Conservation (phyloP, 352 stramenopile species). For the Pythium angustatum region DNA sequence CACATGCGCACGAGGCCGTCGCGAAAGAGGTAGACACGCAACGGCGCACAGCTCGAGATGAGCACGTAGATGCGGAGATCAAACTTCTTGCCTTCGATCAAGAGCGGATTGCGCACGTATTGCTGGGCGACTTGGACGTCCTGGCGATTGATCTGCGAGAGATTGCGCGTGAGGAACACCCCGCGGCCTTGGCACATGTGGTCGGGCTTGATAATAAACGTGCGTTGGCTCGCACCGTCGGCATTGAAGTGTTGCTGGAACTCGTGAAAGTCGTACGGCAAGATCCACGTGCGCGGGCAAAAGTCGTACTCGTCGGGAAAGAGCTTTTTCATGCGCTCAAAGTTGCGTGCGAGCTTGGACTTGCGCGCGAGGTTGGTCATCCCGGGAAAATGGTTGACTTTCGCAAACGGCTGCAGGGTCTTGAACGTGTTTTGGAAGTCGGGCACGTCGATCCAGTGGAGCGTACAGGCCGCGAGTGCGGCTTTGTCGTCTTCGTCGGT, state of each 20-base stretch:
- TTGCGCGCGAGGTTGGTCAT: conserved; percentile 96
- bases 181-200: conserved; percentile 88
- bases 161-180: conserved; percentile 93
- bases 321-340: conserved; percentile 94
- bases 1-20: conserved; percentile 91
- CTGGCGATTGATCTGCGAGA: conserved; percentile 87
- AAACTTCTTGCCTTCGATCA: conserved; percentile 92
- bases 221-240: conserved; percentile 86
- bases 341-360: conserved; percentile 93
- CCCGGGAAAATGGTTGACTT: conserved; percentile 95
- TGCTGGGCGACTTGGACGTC: conserved; percentile 89
- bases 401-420: conserved; percentile 90
- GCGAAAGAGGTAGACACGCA: conserved; percentile 91
- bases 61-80: conserved; percentile 93
- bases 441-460: conserved; percentile 95
- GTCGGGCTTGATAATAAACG: conserved; percentile 96
- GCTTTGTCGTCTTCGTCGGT: conserved; percentile 73
- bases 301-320: conserved; percentile 94
- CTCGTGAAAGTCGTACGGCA: conserved; percentile 93
- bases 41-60: conserved; percentile 79
- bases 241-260: conserved; percentile 92
- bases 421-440: conserved; percentile 91
- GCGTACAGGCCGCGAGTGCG: conserved; percentile 76
- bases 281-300: conserved; percentile 95
- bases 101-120: conserved; percentile 74